Base-by-base conservation (phyloP, 2,329 filamentous ascomycete genomes). In the Phaeosphaeria sp. region DNA sequence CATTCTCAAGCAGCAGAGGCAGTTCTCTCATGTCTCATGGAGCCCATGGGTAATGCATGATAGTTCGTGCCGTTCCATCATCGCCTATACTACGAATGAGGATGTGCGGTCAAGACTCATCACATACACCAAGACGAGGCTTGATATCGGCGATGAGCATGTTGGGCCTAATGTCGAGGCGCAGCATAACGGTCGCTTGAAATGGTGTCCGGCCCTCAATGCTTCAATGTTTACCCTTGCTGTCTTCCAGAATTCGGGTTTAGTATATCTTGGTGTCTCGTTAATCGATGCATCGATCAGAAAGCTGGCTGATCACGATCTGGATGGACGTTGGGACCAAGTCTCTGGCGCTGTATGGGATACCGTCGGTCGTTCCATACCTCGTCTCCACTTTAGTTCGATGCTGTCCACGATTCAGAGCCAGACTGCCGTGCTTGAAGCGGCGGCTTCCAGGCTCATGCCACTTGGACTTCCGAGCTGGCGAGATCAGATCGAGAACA, bases 321-420 rank as follows among this genome's bases (percentile, higher is more conserved):
- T 80, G 2, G 76, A 80, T 49, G 72, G 65, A n/a, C 71, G 76
- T n/a, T 81, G 79, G 78, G 79, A 82, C 53, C 56, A 70, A 9
- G 59, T 79, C 3, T 74, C 79, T 13, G 77, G 76, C 15, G 60
- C 59, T 36, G 52, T 63, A 45, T 79, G 79, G 63, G 65, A 79
- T 40, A 59, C 63, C 8, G 64, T 55, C 62, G 56, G 51, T 30
- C 51, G 65, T 3, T 21, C 45, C 18, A 51, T 50, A 8, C 56
- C 64, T 33, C 61, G 63, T 25, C 48, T 80, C 5, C 77, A 81
- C 56, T 67, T 80, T 45, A 68, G 70, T 40, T 79, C 78, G 6
- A 63, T 77, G 21, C 52, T 76, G 3, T 76, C 75, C 9, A 77
- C 76, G 1, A 56, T 77, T 9, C 60, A 66, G 6, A 73, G 68